Conservation (phyloP, 257 asterid genomes). For the Solanum chilense region DNA sequence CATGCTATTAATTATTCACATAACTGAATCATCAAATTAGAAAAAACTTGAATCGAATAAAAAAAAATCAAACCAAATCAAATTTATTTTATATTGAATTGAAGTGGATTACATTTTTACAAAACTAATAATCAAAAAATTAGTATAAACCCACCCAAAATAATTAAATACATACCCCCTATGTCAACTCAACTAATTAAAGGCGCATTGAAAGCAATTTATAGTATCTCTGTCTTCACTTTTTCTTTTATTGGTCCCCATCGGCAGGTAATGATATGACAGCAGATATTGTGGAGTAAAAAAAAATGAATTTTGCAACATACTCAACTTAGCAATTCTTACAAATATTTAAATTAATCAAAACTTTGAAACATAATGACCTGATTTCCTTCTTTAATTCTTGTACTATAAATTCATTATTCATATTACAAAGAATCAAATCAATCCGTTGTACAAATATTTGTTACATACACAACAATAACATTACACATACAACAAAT, state of each 20-base stretch:
- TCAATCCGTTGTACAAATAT: background rate
- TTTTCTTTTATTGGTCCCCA: background rate
- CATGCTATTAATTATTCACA: too few relatives aligned
- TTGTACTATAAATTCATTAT: background rate
- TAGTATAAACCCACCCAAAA: too few relatives aligned
- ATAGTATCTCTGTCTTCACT: background rate
- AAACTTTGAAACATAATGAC: background rate
- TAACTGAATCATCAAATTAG: too few relatives aligned
- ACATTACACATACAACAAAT: background rate
- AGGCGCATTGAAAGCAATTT: background rate
- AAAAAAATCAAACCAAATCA: too few relatives aligned
- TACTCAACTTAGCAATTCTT: background rate
- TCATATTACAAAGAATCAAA: background rate
- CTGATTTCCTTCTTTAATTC: background rate
- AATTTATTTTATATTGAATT: too few relatives aligned
- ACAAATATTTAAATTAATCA: background rate
- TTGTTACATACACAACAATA: background rate
- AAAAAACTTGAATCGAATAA: accelerated
- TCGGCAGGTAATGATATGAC: background rate
- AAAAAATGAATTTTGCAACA: background rate
- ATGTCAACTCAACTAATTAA: too few relatives aligned
- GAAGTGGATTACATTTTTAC: too few relatives aligned
- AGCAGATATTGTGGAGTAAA: background rate
- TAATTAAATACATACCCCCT: too few relatives aligned
- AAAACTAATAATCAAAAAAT: too few relatives aligned